Base-by-base conservation (phyloP, 257 asterid genomes). In the Jacaranda mimosifolia region DNA sequence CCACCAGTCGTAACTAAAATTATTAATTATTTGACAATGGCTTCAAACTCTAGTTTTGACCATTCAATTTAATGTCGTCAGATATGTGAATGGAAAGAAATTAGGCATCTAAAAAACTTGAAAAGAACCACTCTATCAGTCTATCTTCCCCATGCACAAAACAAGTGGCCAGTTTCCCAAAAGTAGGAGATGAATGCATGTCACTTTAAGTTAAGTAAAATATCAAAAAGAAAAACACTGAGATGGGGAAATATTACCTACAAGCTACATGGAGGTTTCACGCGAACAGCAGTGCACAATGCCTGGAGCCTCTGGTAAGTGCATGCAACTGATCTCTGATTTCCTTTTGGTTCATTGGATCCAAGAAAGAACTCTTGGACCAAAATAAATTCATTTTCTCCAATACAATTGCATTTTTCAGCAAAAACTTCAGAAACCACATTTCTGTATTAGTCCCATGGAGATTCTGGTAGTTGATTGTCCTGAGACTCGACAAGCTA, bases 381-480 rank as follows among this genome's bases (percentile, higher is more conserved):
- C 83, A 79, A 63, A 73, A 78, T 26, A 88, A 49, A 62, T 76
- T 83, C 83, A 88, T 79, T 63, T 75, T 76, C 87, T 84, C 83
- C 85, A 88, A 82, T 36, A 62, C 67, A 39, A 45, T 3, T 42
- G 89, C 87, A 66, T 45, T 57, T 56, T 82, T 64, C 73, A 86
- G 81, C 12, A 88, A 82, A 79, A 71, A 70, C 73, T 71, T 74
- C 71, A 88, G 72, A 55, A 88, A 79, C 60, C 66, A 58, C 35
- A 88, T 76, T 83, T 88, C 92, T 19, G 62, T 56, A 42, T 73
- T 46, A 65, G 81, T 77, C 35, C 89, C 93, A 63, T 46, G 68
- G 75, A 85, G 82, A 55, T 85, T 71, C 77, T 66, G 70, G 75
- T 84, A 63, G 81, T 68, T 69, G 76, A 86, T 79, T 9, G 76